These are phyloP conservation scores for Trebouxia sp. DNA, from an alignment of 139 green algal species.

Conservation along the genomic window DNA sequence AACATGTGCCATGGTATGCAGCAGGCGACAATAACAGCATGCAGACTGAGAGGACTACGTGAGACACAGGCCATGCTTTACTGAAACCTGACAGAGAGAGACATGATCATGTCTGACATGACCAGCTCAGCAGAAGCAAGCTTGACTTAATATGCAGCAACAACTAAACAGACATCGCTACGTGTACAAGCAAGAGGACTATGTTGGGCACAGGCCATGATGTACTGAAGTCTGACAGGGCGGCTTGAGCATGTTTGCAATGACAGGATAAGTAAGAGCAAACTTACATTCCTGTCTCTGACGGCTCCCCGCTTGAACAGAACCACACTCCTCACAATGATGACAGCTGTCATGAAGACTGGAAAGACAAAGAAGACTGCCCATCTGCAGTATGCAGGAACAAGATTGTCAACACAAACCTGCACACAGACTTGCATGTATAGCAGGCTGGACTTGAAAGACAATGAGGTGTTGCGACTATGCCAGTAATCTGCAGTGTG, in stretches of 20 bases:
- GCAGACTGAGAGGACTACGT: background rate
- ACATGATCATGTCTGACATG: no score
- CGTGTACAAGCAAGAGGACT: no score
- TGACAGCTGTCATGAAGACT: conserved; percentile 75
- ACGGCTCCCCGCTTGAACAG: conserved; percentile 80
- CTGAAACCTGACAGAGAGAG: no score
- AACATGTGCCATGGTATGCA: no score
- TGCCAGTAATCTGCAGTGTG: background rate
- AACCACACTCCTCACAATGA: conserved; percentile 63
- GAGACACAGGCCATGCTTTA: background rate
- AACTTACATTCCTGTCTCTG: conserved; percentile 72
- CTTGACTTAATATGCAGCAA: no score
- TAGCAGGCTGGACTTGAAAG: background rate
- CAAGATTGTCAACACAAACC: background rate
- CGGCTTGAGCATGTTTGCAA: background rate
- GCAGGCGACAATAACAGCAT: no score
- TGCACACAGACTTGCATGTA: background rate
- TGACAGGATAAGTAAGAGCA: background rate
- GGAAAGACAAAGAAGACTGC: conserved; percentile 83
- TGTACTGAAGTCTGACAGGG: no score
- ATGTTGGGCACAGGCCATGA: background rate
- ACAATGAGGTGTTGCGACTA: background rate
- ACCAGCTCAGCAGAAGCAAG: no score
- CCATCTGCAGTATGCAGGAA: conserved; percentile 55
- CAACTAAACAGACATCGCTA: no score